Evolutionary conservation across 2,329 filamentous ascomycete genomes (phyloP).

Genomic region (Beauveria sp.): DNA sequence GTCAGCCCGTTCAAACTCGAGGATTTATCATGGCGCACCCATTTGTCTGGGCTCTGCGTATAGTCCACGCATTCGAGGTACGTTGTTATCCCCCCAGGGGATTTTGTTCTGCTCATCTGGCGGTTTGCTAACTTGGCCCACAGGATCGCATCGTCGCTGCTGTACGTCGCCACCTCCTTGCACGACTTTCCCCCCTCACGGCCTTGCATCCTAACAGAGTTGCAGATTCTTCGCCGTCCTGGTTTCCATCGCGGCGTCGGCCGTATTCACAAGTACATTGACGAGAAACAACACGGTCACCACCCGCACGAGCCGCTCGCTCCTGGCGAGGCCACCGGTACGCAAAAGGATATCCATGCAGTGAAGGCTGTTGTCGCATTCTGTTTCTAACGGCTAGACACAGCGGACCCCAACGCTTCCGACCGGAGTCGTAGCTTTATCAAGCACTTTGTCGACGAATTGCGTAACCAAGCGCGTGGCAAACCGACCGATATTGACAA

Average conservation of each 20-base stretch:
- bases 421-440: constrained; percentile 28
- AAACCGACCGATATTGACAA: constrained; percentile 31
- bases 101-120: background rate
- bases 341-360: background rate
- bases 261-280: constrained; percentile 41
- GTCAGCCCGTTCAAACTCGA: background rate
- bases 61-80: constrained; percentile 28
- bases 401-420: constrained; percentile 26
- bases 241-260: constrained; percentile 45
- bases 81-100: background rate
- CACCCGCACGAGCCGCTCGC: constrained; percentile 42
- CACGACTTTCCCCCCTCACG: background rate
- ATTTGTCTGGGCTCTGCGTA: constrained; percentile 25
- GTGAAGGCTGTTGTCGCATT: background rate
- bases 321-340: constrained; percentile 45
- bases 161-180: constrained; percentile 17
- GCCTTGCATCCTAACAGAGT: constrained; percentile 1
- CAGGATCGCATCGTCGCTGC: constrained; percentile 27
- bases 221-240: constrained; percentile 41
- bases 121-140: background rate
- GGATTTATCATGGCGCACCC: constrained; percentile 21
- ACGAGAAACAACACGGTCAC: constrained; percentile 41
- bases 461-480: constrained; percentile 42
- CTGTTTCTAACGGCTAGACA: background rate
- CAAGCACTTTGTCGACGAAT: constrained; percentile 41